These are phyloP conservation scores for Candida arabinofermentans DNA, from an alignment of 805 yeast genomes.

Conservation along the genomic window DNA sequence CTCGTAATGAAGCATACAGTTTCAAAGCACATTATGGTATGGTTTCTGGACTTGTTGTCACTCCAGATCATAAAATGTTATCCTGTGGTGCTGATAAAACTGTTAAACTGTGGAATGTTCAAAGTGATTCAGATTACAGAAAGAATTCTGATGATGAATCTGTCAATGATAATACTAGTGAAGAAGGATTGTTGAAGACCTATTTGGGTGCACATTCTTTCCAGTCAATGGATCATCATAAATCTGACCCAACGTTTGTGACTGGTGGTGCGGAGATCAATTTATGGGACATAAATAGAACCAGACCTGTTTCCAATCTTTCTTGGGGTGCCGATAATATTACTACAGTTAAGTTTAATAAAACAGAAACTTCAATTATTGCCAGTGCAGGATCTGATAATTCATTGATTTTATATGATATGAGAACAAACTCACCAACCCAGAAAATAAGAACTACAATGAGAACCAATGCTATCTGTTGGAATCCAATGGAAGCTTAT, in stretches of 20 bases:
- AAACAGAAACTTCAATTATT: slow-evolving; percentile 81
- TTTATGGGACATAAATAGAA: slow-evolving; percentile 86
- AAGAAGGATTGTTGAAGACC: slow-evolving; percentile 67
- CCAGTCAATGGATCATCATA: slow-evolving; percentile 82
- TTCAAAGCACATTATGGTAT: slow-evolving; percentile 89
- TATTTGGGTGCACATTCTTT: slow-evolving; percentile 82
- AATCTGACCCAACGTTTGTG: slow-evolving; percentile 66
- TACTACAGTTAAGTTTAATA: slow-evolving; percentile 77
- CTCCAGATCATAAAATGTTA: slow-evolving; percentile 54
- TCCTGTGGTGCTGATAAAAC: slow-evolving; percentile 92
- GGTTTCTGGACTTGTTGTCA: slow-evolving; percentile 79
- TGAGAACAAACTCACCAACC: slow-evolving; percentile 85
- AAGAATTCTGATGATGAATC: slow-evolving; percentile 23
- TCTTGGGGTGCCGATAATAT: slow-evolving; percentile 98
- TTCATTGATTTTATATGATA: slow-evolving; percentile 84
- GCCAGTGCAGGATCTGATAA: slow-evolving; percentile 92
- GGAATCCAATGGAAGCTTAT: slow-evolving; percentile 99
- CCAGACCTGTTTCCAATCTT: slow-evolving; percentile 69
- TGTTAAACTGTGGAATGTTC: slow-evolving; percentile 83
- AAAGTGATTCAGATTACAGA: slow-evolving; percentile 34
- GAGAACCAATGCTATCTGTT: slow-evolving; percentile 80
- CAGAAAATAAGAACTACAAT: slow-evolving; percentile 83
- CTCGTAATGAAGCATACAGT: slow-evolving; percentile 68
- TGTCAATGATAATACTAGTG: slow-evolving; percentile 27
- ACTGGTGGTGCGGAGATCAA: slow-evolving; percentile 91